Evolutionary conservation across 768 basidiomycete genomes (phyloP).

Genomic region (Boletellus sp.): DNA sequence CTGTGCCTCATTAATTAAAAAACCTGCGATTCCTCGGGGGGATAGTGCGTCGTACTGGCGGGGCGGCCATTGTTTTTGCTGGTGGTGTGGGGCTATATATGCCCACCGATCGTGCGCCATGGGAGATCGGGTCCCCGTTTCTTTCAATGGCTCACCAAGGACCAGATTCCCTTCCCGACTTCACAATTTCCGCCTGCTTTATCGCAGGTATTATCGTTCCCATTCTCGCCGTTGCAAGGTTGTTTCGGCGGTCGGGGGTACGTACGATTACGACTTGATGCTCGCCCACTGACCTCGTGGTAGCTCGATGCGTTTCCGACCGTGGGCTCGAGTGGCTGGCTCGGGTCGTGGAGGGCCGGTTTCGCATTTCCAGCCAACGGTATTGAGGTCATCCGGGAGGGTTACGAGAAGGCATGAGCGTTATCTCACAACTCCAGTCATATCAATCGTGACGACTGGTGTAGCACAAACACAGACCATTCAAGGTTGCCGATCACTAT

Average conservation of each 20-base stretch:
- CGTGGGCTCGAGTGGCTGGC: slow-evolving; percentile 21
- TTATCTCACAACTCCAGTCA: neutral
- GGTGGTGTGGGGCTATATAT: neutral
- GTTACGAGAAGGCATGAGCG: slow-evolving; percentile 27
- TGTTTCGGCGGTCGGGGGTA: neutral
- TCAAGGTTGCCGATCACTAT: slow-evolving; percentile 26
- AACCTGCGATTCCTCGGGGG: neutral
- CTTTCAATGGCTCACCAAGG: neutral
- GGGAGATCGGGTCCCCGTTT: neutral
- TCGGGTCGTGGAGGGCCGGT: slow-evolving; percentile 28
- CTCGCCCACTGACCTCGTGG: neutral
- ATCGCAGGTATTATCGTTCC: neutral
- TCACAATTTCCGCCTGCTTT: neutral
- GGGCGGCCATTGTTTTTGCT: neutral
- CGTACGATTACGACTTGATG: neutral
- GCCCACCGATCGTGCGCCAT: neutral
- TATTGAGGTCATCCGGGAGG: slow-evolving; percentile 26
- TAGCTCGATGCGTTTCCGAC: slow-evolving; percentile 30
- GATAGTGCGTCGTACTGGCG: neutral
- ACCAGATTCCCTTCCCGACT: neutral
- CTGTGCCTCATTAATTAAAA: neutral
- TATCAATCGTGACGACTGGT: neutral
- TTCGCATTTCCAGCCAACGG: slow-evolving; percentile 15
- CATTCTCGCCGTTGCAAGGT: neutral
- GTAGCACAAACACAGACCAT: slow-evolving; percentile 28